Base-by-base conservation (phyloP, 129 eudicot genomes). In the Oenanthe sinensis region DNA sequence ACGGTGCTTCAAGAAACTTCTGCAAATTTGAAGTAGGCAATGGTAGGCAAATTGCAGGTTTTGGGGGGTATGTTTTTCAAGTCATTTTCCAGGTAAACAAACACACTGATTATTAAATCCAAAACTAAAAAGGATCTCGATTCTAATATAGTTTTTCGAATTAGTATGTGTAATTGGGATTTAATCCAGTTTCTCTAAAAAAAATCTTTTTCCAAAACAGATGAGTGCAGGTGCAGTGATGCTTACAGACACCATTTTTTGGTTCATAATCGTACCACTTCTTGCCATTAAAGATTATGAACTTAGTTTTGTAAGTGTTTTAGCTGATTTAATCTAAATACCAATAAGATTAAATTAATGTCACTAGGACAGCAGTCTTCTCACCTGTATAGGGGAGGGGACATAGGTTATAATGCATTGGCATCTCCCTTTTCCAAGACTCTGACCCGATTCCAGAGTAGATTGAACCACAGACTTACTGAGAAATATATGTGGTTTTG, bases 181-280 rank as follows among this genome's bases (percentile, higher is more conserved):
- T 20, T 70, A 15, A 50, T 50, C 4, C 15, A 17, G 12, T 42
- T 22, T 71, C 50, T 71, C 75, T 39, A 71, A 71, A 5, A 33
- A 36, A 43, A 4, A 9, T 44, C 49, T 13, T 14, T 79, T 43
- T 12, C 28, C 58, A 17, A n/a, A 80, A 76, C 86, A 91, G 97
- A 91, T 91, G 97, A 88, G 88, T 82, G 98, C 98, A 81, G 98
- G 98, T 30, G 98, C 98, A 6, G 92, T 94, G 79, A 84, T 91
- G 85, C 97, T 94, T 81, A 94, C 98, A 24, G 98, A 94, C 81
- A 82, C 89, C 36, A 96, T 94, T 33, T 94, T 94, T 70, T 94
- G 98, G 98, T 91, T 88, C 85, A 87, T 94, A 62, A 87, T 94
- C 12, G 91, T 94, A 19, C 98, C 98, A 19, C 90, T 91, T 83